Evolutionary conservation across 2,329 filamentous ascomycete species (phyloP).

Genomic region (Colletotrichum chrysophilum): DNA sequence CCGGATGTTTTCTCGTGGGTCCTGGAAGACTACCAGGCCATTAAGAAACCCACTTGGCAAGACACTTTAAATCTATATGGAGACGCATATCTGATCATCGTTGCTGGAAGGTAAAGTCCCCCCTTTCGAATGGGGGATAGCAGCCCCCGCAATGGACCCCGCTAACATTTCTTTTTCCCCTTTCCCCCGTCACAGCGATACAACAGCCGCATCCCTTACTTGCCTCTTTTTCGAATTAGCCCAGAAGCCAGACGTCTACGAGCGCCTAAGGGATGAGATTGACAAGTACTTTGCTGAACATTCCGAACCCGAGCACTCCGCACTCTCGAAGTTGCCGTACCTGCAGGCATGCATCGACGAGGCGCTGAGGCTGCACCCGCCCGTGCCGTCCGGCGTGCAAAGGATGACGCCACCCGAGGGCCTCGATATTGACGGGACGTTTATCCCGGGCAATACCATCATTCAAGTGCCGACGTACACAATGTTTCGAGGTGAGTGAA

Average conservation of each 20-base stretch:
- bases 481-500: slow-evolving; percentile 24
- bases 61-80: slow-evolving; percentile 29
- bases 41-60: slow-evolving; percentile 23
- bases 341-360: slow-evolving; percentile 46
- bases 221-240: slow-evolving; percentile 22
- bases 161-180: neutral
- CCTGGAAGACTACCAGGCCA: slow-evolving; percentile 28
- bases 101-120: slow-evolving; percentile 34
- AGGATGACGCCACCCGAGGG: slow-evolving; percentile 43
- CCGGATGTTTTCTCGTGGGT: slow-evolving; percentile 38
- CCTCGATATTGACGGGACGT: slow-evolving; percentile 32
- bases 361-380: slow-evolving; percentile 39
- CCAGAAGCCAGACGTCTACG: neutral
- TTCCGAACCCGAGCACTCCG: slow-evolving; percentile 17
- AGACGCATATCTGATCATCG: slow-evolving; percentile 33
- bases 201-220: slow-evolving; percentile 18
- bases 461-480: slow-evolving; percentile 34
- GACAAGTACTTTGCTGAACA: slow-evolving; percentile 24
- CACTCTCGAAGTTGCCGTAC: slow-evolving; percentile 28
- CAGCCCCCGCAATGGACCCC: neutral
- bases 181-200: slow-evolving; percentile 15
- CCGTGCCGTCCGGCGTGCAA: slow-evolving; percentile 37
- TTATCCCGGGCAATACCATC: slow-evolving; percentile 40
- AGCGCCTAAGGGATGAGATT: slow-evolving; percentile 5
- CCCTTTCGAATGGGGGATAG: neutral